Evolutionary conservation across 768 basidiomycete species (phyloP), one percentile per base, ranked within the genome.

Genomic region (Lentinula sp.): DNA sequence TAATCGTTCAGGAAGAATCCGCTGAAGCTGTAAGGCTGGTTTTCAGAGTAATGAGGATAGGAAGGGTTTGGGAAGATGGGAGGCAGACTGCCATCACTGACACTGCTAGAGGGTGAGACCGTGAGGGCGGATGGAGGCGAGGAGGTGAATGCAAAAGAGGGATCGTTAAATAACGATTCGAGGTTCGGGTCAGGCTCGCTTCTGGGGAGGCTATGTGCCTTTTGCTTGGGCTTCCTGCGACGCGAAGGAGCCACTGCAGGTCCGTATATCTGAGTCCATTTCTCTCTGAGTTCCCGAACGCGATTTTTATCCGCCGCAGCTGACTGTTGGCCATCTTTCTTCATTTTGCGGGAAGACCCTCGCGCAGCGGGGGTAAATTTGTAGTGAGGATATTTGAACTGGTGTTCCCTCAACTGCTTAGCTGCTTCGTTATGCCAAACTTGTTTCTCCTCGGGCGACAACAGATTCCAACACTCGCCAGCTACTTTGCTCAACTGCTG

Each of bases 401-500:
- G 78, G 64, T 89, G 86, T 53, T 76, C 72, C 4, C 66, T 66
- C 61, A 83, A 78, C 28, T 72, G 81, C 56, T 77, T 68, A 12
- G 74, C 77, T 2, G 88, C 87, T 66, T 74, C 66, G n/a, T 66
- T 68, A 23, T 73, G 72, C 78, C 81, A 89, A 23, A 70, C 73
- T 6, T 69, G 72, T 55, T 79, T 82, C 66, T 84, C 79, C 23
- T 74, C 77, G 1, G 71, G 69, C 9, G 73, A 66, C 33, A 91
- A 72, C 59, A 80, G 69, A 51, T 81, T 81, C 92, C 92, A 95
- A 64, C 81, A 78, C 37, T 82, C 70, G 6, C 86, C 91, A 2
- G 85, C 88, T 55, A 91, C 80, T 60, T 84, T 79, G 61, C 86
- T 88, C 61, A 93, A 82, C 60, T 84, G 80, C 69, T 90, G 85